Base-by-base conservation (phyloP, 2,329 filamentous ascomycete genomes). In the Pyricularia pennisetigena region DNA sequence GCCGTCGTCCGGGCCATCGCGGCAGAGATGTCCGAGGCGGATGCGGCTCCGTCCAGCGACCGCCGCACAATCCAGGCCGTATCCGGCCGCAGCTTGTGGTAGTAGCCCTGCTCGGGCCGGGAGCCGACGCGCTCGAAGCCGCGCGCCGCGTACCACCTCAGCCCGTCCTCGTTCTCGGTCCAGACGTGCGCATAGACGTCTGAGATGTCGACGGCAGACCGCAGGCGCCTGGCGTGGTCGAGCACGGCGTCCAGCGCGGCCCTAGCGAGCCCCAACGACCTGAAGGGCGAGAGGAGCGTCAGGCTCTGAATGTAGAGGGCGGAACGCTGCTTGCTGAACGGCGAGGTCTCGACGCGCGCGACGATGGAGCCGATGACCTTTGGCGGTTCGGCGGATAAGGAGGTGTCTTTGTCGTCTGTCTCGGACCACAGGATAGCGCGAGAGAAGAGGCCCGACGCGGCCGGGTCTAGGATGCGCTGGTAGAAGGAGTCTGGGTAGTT, bases 401-500 rank as follows among this genome's bases (percentile, higher is more conserved):
- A 12, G n/a, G 57, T 6, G 35, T 32, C 73, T 66, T 77, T 68
- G 61, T 71, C 64, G 67, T 73, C 71, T 63, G 77, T 73, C 72
- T 87, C 82, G 30, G 79, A 76, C 83, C 86, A 89, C 67, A 85
- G 81, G 70, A 90, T 83, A 67, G 86, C 82, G 70, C 87, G 86
- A 69, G 85, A 88, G 79, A 86, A 85, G 73, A 82, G 83, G 54
- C 80, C 81, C 16, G 82, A 82, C 26, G 79, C 77, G 23, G 80
- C 73, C 12, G 83, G 81, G 70, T 86, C 80, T 69, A 84, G 77
- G 68, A 86, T 82, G 54, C 79, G 80, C 67, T 80, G 77, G 81
- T 89, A 90, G 79, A 90, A 90, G 65, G 81, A 80, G 74, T 90
- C 87, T 3, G 86, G 82, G 75, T 90, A 90, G 75, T 80, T 79